A percentile compares a stretch with the other conserved stretches of the same genome.
Conservation (phyloP, 2,329 filamentous ascomycete genomes). For the Claviceps sp. region DNA sequence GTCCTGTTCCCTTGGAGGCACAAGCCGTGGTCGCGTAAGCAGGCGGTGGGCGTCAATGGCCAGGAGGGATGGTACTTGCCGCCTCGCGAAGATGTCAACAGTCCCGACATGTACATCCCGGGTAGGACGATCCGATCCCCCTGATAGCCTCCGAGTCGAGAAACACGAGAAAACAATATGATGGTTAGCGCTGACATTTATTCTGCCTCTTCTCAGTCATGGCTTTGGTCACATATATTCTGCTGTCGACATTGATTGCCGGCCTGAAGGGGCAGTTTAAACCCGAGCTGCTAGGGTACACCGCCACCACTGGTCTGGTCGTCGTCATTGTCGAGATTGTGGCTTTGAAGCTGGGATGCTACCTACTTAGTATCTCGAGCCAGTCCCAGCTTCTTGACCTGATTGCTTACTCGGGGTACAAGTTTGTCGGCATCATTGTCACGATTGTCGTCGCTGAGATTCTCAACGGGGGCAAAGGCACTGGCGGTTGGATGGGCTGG, state of each 20-base stretch:
- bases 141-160: background rate
- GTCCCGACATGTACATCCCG: constrained; percentile 98
- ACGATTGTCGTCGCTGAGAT: constrained; percentile 72
- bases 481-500: constrained; percentile 83
- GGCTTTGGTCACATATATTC: constrained; percentile 94
- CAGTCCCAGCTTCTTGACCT: constrained; percentile 87
- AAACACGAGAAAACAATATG: background rate
- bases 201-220: constrained; percentile 42
- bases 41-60: constrained; percentile 55
- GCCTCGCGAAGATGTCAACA: constrained; percentile 90
- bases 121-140: constrained; percentile 19
- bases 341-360: constrained; percentile 84
- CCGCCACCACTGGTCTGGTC: constrained; percentile 68
- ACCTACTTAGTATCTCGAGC: constrained; percentile 85
- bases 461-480: constrained; percentile 64
- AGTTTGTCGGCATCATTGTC: constrained; percentile 92
- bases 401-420: constrained; percentile 94
- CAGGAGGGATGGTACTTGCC: constrained; percentile 72
- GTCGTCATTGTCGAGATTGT: constrained; percentile 81
- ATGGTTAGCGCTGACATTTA: too few species aligned
- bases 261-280: constrained; percentile 85
- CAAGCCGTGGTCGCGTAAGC: constrained; percentile 91
- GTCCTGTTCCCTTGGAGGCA: constrained; percentile 97
- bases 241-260: constrained; percentile 80
- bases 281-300: constrained; percentile 83